These are phyloP conservation scores for Hemileccinum impolitum DNA, from an alignment of 768 basidiomycete genomes.

Conservation along the genomic window DNA sequence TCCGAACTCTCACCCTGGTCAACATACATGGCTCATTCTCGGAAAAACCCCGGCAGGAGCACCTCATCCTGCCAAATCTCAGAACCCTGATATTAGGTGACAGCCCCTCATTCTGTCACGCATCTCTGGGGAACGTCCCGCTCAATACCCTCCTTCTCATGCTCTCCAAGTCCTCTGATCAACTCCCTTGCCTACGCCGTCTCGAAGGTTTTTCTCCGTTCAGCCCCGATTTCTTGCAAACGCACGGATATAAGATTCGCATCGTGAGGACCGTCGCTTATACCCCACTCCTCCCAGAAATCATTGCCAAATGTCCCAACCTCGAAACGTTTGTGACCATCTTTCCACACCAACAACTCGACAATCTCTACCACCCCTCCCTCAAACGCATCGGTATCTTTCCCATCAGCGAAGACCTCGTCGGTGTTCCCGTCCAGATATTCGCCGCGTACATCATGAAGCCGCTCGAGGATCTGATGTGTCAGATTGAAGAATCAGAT, in stretches of 20 bases:
- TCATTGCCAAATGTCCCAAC: conserved; percentile 39
- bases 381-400: conserved; percentile 43
- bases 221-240: conserved; percentile 37
- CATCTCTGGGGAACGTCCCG: conserved; percentile 31
- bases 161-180: conserved; percentile 31
- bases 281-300: conserved; percentile 33
- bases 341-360: conserved; percentile 33
- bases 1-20: conserved; percentile 40
- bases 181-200: conserved; percentile 40
- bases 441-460: conserved; percentile 39
- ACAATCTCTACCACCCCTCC: conserved; percentile 37
- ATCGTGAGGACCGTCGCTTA: conserved; percentile 37
- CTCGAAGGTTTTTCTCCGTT: conserved; percentile 44
- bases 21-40: conserved; percentile 37
- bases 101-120: conserved; percentile 30
- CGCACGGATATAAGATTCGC: conserved; percentile 42
- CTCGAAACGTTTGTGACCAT: conserved; percentile 40
- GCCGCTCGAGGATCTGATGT: conserved; percentile 39
- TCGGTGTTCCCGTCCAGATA: conserved; percentile 35
- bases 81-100: conserved; percentile 42
- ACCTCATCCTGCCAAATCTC: conserved; percentile 35
- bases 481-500: conserved; percentile 34
- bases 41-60: conserved; percentile 18
- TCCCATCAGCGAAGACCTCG: conserved; percentile 37
- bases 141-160: conserved; percentile 41